A percentile compares a stretch with the other conserved stretches of the same genome.
Conservation (phyloP, 75 land plant species). For the Pinus taeda region DNA sequence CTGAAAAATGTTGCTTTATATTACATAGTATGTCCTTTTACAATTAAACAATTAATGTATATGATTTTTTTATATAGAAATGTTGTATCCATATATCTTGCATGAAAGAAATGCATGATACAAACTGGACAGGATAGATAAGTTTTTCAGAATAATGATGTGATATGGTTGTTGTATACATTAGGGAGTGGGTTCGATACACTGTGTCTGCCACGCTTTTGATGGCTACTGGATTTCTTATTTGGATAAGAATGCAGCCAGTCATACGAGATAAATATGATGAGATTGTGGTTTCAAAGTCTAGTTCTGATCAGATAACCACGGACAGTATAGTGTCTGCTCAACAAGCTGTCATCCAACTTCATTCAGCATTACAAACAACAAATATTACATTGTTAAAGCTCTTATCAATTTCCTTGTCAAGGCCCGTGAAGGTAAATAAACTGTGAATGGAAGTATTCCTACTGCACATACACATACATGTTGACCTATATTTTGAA, state of each 20-base stretch:
- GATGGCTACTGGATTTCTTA: constrained; percentile 19
- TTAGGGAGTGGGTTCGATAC: constrained; percentile 64
- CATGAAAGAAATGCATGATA: too few species aligned
- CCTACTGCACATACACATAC: too few species aligned
- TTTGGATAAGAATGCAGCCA: constrained; percentile 27
- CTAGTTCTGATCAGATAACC: constrained; percentile 40
- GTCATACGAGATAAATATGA: constrained; percentile 16
- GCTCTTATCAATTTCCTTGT: constrained; percentile 37
- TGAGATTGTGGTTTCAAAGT: constrained; percentile 40
- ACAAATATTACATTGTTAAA: constrained; percentile 54
- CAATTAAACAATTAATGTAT: too few species aligned
- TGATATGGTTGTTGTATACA: background rate
- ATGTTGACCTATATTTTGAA: too few species aligned
- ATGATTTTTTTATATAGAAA: too few species aligned
- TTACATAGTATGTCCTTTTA: too few species aligned
- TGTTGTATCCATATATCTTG: too few species aligned
- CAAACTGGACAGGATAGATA: too few species aligned
- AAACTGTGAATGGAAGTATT: too few species aligned
- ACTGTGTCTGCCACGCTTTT: constrained; percentile 31
- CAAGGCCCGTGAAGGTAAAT: constrained; percentile 45
- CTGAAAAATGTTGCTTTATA: too few species aligned
- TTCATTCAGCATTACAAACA: constrained; percentile 37
- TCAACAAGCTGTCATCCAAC: constrained; percentile 44
- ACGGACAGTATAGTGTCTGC: constrained; percentile 59
- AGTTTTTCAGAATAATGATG: too few species aligned